phyloP scores from a whole-genome alignment of 1,139 yeast genomes.

The Sugiyamaella castrensis region DNA sequence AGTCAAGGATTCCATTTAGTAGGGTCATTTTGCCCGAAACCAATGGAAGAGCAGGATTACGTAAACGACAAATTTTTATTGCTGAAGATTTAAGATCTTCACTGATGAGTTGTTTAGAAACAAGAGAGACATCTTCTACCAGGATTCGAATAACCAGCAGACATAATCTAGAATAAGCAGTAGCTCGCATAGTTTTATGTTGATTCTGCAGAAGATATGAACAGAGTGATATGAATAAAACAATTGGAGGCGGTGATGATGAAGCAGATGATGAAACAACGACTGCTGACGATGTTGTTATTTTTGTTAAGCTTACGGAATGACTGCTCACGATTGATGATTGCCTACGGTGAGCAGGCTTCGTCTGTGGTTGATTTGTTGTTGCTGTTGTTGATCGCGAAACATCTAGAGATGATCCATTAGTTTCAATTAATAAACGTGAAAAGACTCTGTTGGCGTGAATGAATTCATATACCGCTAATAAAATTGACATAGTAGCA shows the following conservation, averaged over 20 bases:
- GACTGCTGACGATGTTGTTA: background rate
- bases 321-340: background rate
- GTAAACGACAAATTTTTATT: constrained; percentile 29
- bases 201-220: constrained; percentile 37
- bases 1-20: constrained; percentile 37
- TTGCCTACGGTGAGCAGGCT: background rate
- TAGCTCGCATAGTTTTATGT: constrained; percentile 28
- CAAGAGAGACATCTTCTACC: constrained; percentile 33
- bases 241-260: constrained; percentile 24
- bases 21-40: constrained; percentile 28
- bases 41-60: constrained; percentile 32
- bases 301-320: constrained; percentile 1
- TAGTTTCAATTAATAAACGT: constrained; percentile 30
- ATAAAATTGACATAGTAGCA: constrained; percentile 29
- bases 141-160: constrained; percentile 34
- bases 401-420: constrained; percentile 14
- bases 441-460: constrained; percentile 39
- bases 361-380: background rate
- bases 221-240: constrained; percentile 33
- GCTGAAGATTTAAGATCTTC: constrained; percentile 19
- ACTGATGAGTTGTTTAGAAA: constrained; percentile 23
- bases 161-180: constrained; percentile 34
- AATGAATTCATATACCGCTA: constrained; percentile 40
- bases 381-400: background rate
- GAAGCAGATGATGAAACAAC: constrained; percentile 7